Conservation (phyloP, 495 filamentous ascomycete genomes). For the Penicillium crystallinum region DNA sequence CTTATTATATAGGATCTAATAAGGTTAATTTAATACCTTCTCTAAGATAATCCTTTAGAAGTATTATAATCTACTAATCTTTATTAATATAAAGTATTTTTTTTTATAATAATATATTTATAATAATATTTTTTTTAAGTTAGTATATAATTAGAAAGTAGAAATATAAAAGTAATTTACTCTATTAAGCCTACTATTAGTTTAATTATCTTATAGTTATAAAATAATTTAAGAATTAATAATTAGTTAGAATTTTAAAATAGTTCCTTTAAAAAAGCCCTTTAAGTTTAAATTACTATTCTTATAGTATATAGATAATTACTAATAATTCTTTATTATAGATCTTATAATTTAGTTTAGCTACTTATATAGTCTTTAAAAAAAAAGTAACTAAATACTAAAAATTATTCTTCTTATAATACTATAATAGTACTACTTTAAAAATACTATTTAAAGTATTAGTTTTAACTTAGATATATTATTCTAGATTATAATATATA, state of each 20-base stretch:
- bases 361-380: constrained; percentile 16
- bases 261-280: background rate
- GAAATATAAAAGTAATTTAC: constrained; percentile 19
- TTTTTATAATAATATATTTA: background rate
- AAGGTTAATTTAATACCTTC: background rate
- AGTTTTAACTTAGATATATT: constrained; percentile 11
- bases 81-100: background rate
- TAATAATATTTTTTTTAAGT: constrained; percentile 8
- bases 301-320: constrained; percentile 10
- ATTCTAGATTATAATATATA: constrained; percentile 3
- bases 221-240: constrained; percentile 1
- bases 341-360: constrained; percentile 26
- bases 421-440: constrained; percentile 10
- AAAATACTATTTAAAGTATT: constrained; percentile 13
- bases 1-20: no score
- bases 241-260: constrained; percentile 7
- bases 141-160: constrained; percentile 26
- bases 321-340: constrained; percentile 25
- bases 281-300: constrained; percentile 13
- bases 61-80: background rate
- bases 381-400: constrained; percentile 18
- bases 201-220: no score
- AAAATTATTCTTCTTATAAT: background rate
- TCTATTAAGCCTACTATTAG: constrained; percentile 8
- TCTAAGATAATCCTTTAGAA: background rate